Base-by-base conservation (phyloP, 1,284 basidiomycete genomes). In the Pascua guehoae region DNA sequence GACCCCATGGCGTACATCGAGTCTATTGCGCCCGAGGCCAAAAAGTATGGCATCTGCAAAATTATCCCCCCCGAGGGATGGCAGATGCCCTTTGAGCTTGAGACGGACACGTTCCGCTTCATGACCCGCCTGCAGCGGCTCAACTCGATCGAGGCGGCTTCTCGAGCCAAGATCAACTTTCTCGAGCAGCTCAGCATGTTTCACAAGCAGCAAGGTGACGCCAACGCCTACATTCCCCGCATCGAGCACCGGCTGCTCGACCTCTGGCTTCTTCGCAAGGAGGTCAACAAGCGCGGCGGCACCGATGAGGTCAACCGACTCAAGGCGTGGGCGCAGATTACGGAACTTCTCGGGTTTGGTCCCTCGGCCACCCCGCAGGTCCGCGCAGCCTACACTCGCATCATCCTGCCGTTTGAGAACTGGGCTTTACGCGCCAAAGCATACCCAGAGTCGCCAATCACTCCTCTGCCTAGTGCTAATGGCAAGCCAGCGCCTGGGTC, bases 1-100 rank as follows among this genome's bases (percentile, higher is more conserved):
- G 91, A 98, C 79, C 93, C 95, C n/a, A 88, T 98, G 86, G 83
- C 85, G 51, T 99, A 97, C 79, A 91, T 99, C 74, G 85, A 85
- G 68, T 87, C 85, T 55, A 89, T 96, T 67, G 85, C 88, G 9
- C 83, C 86, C 51, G 79, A 84, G 41, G 93, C 88, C 0, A 85
- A 82, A 68, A 79, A 84, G 48, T 92, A 85, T 72, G 96, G 96
- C 38, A 94, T 99, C 67, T 93, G 90, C 80, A 99, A 99, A 80
- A 86, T 99, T 60, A 84, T 98, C 17, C 96, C 96, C 57, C 96
- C 96, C 1, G 81, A 84, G 58, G 90, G 86, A 41, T 98, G 96
- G 96, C 85, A 88, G 66, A 95, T 97, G 85, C 91, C 94, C 14
- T 98, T 97, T 75, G 87, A 90, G n/a, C 88, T 94, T 46, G 88